Evolutionary conservation across 192 early-diverging fungal genomes (phyloP), one percentile per base, ranked within the genome.

Genomic region (Mortierella claussenii): DNA sequence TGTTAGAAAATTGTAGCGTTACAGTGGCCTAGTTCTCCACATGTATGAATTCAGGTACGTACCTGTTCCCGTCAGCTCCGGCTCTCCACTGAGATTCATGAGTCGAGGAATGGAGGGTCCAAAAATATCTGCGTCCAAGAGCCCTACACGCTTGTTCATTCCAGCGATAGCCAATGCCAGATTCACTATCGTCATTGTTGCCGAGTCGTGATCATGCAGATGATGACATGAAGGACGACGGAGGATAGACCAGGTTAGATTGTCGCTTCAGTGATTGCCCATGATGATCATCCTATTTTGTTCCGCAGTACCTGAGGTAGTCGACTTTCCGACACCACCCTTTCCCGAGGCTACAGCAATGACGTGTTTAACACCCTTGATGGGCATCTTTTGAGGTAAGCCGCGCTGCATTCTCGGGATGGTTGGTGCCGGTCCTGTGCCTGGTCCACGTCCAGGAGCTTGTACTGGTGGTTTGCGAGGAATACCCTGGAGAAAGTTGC

Each of bases 51-150:
- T 60, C 8, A 8, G 11, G 28, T 6, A 12, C 24, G 52, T 68
- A 85, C 89, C 82, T 65, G 85, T 69, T 47, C 85, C 85, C 18
- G 85, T 81, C 24, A 88, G 76, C 10, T 91, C 85, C 8, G 93
- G 93, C 69, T 92, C 84, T 0, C 88, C 91, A 50, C 80, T 78
- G 51, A 97, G 81, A 49, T 93, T 93, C 90, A 97, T 92, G 70
- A 97, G 86, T 40, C 68, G 69, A 20, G 95, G 94, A 47, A 97
- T 87, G 0, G 93, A 95, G 3, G 95, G 95, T 2, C 95, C 95
- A 86, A 93, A 96, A n/a, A 97, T 83, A 85, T 97, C 95, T 0
- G 94, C 93, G 68, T 97, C 95, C 40, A 97, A 76, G 8, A 97
- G 68, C 18, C 93, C 95, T 0, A 91, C 86, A 11, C 80, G 78